phyloP scores from a whole-genome alignment of 371 early-diverging fungal species.

The Pancytospora philotis region DNA sequence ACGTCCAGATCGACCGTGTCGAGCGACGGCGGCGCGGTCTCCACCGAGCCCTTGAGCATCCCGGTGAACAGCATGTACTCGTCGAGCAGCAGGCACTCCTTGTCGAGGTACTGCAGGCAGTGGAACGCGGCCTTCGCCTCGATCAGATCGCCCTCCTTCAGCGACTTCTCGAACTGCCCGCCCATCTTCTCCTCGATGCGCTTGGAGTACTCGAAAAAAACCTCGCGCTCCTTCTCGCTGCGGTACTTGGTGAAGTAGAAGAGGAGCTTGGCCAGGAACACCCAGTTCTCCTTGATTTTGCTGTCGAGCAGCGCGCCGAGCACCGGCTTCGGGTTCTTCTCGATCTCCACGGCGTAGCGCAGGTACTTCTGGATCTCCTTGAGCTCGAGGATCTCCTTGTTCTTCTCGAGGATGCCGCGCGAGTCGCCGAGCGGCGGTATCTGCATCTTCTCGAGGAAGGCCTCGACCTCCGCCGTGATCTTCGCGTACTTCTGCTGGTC shows the following conservation, averaged over 20 bases:
- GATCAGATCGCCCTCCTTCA: conserved; percentile 22
- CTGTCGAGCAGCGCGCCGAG: conserved; percentile 26
- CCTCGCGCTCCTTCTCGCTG: neutral
- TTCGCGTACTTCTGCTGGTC: conserved; percentile 14
- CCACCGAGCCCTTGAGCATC: conserved; percentile 19
- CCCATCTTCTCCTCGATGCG: conserved; percentile 41
- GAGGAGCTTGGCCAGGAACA: conserved; percentile 33
- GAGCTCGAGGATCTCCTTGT: conserved; percentile 38
- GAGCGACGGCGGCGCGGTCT: conserved; percentile 6
- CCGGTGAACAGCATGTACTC: conserved; percentile 21
- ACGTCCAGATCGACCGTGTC: conserved; percentile 26
- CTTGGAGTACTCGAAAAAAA: conserved; percentile 28
- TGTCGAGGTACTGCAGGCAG: conserved; percentile 23
- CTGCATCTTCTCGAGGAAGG: conserved; percentile 5
- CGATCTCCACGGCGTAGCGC: conserved; percentile 37
- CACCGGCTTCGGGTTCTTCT: conserved; percentile 25
- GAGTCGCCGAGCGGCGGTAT: conserved; percentile 36
- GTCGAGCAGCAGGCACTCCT: conserved; percentile 23
- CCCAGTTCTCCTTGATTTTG: conserved; percentile 40
- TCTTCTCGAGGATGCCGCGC: conserved; percentile 34
- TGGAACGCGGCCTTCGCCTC: conserved; percentile 16
- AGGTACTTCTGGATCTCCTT: conserved; percentile 35
- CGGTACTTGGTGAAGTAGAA: conserved; percentile 9
- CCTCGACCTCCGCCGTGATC: conserved; percentile 13
- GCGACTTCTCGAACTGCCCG: conserved; percentile 22